Percentiles rank a stretch among this genome's conserved stretches.
Evolutionary conservation across 1,284 basidiomycete species (phyloP).

Genomic region (Austroboletus niveus): DNA sequence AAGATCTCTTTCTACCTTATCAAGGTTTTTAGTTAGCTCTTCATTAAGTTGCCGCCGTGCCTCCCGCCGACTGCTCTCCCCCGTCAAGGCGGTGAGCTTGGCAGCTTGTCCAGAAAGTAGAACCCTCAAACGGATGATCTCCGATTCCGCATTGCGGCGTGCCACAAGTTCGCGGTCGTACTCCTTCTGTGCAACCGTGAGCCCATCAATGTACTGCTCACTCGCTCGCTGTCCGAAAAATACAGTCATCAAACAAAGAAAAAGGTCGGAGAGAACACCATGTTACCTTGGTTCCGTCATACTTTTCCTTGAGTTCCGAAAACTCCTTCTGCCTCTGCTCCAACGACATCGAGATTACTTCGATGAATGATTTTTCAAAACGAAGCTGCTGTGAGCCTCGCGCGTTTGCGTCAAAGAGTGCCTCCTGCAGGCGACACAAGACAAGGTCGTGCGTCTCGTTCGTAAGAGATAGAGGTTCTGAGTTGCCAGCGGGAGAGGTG

Average conservation of each 20-base stretch:
- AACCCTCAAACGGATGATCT: conserved; percentile 82
- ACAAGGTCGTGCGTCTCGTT: conserved; percentile 49
- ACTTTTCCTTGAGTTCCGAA: conserved; percentile 67
- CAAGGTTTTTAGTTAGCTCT: conserved; percentile 76
- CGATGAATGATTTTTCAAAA: conserved; percentile 74
- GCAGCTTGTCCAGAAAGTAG: conserved; percentile 89
- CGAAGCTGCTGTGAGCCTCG: conserved; percentile 63
- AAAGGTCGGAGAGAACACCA: background rate
- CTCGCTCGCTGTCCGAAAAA: conserved; percentile 64
- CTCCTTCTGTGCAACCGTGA: conserved; percentile 89
- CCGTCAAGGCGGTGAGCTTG: conserved; percentile 78
- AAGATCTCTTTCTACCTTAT: conserved; percentile 80
- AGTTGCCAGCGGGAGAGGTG: conserved; percentile 40
- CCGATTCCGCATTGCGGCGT: conserved; percentile 87
- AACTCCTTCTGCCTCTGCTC: conserved; percentile 68
- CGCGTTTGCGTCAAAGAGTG: conserved; percentile 62
- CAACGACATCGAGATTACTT: conserved; percentile 68
- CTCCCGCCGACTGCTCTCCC: conserved; percentile 76
- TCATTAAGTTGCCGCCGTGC: conserved; percentile 76
- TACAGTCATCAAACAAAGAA: background rate
- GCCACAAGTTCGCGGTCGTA: conserved; percentile 89
- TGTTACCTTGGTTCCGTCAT: conserved; percentile 83
- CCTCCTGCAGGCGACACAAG: conserved; percentile 53
- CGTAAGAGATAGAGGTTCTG: conserved; percentile 28
- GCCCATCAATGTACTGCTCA: conserved; percentile 88